Conservation (phyloP, 108 stramenopile genomes). For the Nitzschia sp. region DNA sequence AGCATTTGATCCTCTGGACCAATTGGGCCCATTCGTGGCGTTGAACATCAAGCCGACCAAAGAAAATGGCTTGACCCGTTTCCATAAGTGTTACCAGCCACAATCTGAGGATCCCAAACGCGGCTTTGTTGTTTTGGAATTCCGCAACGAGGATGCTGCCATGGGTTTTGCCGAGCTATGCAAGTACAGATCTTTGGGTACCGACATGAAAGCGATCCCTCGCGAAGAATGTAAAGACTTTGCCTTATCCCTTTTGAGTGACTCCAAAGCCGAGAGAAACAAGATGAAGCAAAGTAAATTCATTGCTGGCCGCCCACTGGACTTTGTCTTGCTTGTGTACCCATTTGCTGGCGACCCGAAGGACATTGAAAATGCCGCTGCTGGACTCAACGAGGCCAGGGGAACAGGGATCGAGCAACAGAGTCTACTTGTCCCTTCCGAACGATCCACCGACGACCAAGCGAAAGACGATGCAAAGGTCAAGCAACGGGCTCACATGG, state of each 20-base stretch:
- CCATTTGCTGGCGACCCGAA: constrained; percentile 66
- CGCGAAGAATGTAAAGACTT: not conserved
- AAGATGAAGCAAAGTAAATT: not conserved
- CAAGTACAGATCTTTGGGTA: constrained; percentile 33
- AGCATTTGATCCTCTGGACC: constrained; percentile 8
- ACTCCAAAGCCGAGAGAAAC: not conserved
- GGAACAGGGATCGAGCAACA: not conserved
- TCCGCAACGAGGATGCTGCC: constrained; percentile 40
- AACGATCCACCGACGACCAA: constrained; percentile 4
- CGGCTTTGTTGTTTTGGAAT: constrained; percentile 52
- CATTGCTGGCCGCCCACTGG: constrained; percentile 8
- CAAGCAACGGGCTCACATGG: constrained; percentile 48
- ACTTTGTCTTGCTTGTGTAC: constrained; percentile 63
- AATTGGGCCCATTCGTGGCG: constrained; percentile 45
- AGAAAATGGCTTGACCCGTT: constrained; percentile 35
- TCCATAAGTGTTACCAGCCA: constrained; percentile 33
- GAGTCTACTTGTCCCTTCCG: not conserved
- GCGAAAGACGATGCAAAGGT: constrained; percentile 9
- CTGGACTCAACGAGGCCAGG: constrained; percentile 31
- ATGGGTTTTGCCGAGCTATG: constrained; percentile 28
- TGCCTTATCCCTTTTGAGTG: constrained; percentile 11
- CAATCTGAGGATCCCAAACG: constrained; percentile 3
- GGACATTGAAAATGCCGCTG: constrained; percentile 42
- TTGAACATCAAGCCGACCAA: constrained; percentile 44
- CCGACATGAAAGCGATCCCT: not conserved